Conservation (phyloP, 345 rosid genomes). For the Clarkia xantiana region DNA sequence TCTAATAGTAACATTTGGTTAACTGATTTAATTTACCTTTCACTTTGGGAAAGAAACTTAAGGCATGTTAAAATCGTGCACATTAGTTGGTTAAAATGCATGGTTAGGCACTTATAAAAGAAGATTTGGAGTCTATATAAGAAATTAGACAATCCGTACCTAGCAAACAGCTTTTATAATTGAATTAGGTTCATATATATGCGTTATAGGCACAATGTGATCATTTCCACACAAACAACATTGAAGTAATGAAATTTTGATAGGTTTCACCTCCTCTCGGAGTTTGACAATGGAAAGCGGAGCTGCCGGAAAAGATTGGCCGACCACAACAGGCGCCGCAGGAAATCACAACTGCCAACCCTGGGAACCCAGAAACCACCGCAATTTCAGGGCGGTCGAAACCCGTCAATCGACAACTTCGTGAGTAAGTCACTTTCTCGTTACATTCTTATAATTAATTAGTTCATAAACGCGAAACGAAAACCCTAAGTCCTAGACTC, state of each 20-base stretch:
- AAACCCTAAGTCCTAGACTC: background rate
- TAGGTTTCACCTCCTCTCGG: conserved; percentile 82
- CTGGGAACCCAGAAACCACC: conserved; percentile 33
- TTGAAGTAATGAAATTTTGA: too few species aligned
- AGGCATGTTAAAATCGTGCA: background rate
- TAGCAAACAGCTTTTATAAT: too few species aligned
- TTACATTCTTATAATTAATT: background rate
- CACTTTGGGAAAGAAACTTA: conserved; percentile 1
- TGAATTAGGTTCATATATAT: too few species aligned
- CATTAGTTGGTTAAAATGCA: too few species aligned
- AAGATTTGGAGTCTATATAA: too few species aligned
- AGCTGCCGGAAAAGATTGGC: conserved; percentile 93
- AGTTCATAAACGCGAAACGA: background rate
- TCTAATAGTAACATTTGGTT: conserved; percentile 7
- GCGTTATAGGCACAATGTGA: too few species aligned
- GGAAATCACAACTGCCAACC: conserved; percentile 53
- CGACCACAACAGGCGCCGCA: conserved; percentile 86
- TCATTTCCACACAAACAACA: too few species aligned
- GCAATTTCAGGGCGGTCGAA: conserved; percentile 10
- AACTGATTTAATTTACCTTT: conserved; percentile 3
- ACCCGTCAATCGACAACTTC: conserved; percentile 24
- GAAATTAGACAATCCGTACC: too few species aligned
- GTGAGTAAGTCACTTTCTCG: conserved; percentile 15
- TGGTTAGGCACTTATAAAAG: too few species aligned
- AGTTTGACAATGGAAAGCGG: conserved; percentile 94